Base-by-base conservation (phyloP, 2,329 filamentous ascomycete genomes). In the Eutypa lata region DNA sequence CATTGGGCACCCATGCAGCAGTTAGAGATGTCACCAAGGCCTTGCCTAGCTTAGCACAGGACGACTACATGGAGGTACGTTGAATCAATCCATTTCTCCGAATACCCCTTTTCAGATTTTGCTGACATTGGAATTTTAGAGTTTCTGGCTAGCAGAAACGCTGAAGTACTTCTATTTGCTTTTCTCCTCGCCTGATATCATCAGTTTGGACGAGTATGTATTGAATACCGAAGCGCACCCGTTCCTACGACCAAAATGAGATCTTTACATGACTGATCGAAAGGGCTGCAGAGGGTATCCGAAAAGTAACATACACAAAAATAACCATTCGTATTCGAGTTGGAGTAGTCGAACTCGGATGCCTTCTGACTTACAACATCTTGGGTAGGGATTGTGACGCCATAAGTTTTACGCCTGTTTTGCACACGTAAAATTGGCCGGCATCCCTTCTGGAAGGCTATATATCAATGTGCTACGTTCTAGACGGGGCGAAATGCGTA, bases 1-100 rank as follows among this genome's bases (percentile, higher is more conserved):
- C 53, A 26, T 49, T 48, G 18, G 65, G 63, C 24, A 66, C 58
- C 11, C 61, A 67, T 44, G 63, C 65, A 7, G 51, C 65, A 2
- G 58, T 68, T 22, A 53, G 48, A 13, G 63, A 68, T 38, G 66
- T 68, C 7, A 85, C 83, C 56, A 71, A 64, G 0, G 65, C 59
- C 31, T 72, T 70, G n/a, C 80, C 82, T 10, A 74, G 50, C 59
- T 64, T 44, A 2, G 33, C 75, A 43, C 67, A 71, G 50, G 69
- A 73, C 45, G 83, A 88, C 61, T 67, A 66, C 35, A 67, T 66
- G 63, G 66, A 69, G 62, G 66, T 65, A 55, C 37, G 59, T 58
- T 10, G 19, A 35, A 21, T 38, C 13, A 7, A 6, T 6, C 35
- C 35, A 4, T 38, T 38, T 16, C 13, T 16, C 35, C 26, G n/a